Percentiles rank a stretch among this genome's conserved stretches.
These are phyloP conservation scores for Eucalyptus pauciflora DNA, from an alignment of 345 rosid species.

Conservation along the genomic window DNA sequence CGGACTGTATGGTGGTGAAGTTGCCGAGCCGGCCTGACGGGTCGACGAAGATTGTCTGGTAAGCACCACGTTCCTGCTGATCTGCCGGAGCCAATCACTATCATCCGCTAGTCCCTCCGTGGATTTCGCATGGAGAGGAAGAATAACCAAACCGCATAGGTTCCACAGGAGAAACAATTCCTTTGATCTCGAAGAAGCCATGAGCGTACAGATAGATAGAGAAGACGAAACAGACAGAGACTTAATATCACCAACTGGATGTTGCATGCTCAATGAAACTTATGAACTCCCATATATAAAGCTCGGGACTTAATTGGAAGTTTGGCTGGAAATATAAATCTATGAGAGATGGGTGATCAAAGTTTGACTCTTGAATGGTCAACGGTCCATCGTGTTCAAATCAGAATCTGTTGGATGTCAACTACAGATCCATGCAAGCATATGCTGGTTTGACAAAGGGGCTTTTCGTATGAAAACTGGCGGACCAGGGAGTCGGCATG, in stretches of 20 bases:
- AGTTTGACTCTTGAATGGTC: not conserved
- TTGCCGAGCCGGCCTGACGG: constrained; percentile 26
- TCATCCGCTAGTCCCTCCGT: not conserved
- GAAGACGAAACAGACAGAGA: not conserved
- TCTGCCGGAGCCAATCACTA: not conserved
- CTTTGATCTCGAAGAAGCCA: not conserved
- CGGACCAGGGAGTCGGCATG: not conserved
- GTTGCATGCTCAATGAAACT: not conserved
- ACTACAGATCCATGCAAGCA: not conserved
- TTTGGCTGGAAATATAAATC: not conserved
- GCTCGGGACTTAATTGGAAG: not conserved
- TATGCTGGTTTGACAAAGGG: not conserved
- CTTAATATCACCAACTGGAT: not conserved
- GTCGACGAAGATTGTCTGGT: constrained; percentile 15
- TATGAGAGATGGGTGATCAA: not conserved
- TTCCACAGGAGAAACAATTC: not conserved
- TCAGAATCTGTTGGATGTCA: not conserved
- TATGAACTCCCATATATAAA: not conserved
- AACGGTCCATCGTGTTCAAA: not conserved
- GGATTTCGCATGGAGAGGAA: not conserved
- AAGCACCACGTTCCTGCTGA: not conserved
- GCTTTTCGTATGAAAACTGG: not conserved
- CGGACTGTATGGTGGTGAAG: constrained; percentile 44
- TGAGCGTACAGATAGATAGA: not conserved
- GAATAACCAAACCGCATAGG: not conserved